Percentiles rank a stretch among this genome's conserved stretches.
phyloP scores from a whole-genome alignment of 805 yeast genomes.

The Pichia eremophila region DNA sequence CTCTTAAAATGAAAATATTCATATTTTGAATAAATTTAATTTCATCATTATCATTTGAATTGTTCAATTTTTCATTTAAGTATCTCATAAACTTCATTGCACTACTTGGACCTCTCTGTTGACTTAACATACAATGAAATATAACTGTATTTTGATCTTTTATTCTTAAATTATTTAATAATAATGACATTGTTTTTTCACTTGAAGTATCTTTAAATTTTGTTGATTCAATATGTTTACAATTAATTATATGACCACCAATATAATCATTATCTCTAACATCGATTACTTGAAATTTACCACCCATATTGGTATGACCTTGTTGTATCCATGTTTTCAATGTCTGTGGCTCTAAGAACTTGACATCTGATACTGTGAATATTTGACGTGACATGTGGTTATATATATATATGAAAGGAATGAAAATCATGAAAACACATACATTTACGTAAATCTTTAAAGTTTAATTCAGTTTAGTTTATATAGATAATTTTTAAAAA shows the following conservation, averaged over 20 bases:
- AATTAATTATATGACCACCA: slow-evolving; percentile 62
- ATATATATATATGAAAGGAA: too few species aligned
- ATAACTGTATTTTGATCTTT: slow-evolving; percentile 42
- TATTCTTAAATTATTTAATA: slow-evolving; percentile 23
- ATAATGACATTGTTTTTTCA: slow-evolving; percentile 20
- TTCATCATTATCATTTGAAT: slow-evolving; percentile 11
- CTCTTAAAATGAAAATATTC: slow-evolving; percentile 59
- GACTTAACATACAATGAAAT: slow-evolving; percentile 87
- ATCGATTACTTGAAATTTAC: slow-evolving; percentile 54
- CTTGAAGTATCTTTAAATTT: slow-evolving; percentile 29
- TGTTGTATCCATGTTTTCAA: slow-evolving; percentile 37
- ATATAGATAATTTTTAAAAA: neutral
- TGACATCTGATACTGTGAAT: slow-evolving; percentile 32
- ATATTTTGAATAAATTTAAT: slow-evolving; percentile 28
- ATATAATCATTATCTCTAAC: slow-evolving; percentile 77
- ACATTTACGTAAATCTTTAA: neutral
- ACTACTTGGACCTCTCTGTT: slow-evolving; percentile 85
- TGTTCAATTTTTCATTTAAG: slow-evolving; percentile 26
- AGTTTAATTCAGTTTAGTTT: too few species aligned
- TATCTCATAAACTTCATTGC: slow-evolving; percentile 53
- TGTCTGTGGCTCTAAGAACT: slow-evolving; percentile 36
- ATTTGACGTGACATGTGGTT: neutral
- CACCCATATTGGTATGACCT: slow-evolving; percentile 30
- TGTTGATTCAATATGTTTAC: slow-evolving; percentile 47
- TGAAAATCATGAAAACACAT: neutral